Conservation (phyloP, 441 rosid genomes). For the Mallotus repandus region DNA sequence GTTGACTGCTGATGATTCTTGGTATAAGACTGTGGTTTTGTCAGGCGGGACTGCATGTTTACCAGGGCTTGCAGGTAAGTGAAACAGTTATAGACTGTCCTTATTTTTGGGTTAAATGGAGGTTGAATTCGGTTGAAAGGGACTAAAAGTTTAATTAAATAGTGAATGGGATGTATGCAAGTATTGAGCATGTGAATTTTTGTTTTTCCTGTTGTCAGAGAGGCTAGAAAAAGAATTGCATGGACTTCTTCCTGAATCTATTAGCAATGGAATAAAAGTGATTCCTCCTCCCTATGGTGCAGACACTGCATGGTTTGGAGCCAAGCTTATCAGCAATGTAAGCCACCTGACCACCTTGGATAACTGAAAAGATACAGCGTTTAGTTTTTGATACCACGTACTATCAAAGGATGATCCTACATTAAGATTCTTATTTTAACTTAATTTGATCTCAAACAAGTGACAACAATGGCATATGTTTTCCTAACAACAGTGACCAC, state of each 20-base stretch:
- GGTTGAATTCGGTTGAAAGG: not conserved
- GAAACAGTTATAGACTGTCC: not conserved
- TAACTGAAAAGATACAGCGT: not conserved
- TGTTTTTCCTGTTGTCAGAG: constrained; percentile 43
- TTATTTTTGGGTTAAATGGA: not conserved
- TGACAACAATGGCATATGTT: not conserved
- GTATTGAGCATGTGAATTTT: not conserved
- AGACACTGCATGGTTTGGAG: constrained; percentile 89
- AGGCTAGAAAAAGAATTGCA: constrained; percentile 81
- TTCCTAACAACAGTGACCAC: not conserved
- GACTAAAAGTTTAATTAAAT: not conserved
- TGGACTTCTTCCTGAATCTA: constrained; percentile 50
- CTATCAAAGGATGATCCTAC: not conserved
- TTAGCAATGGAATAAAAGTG: constrained; percentile 58
- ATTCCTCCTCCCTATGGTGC: constrained; percentile 65
- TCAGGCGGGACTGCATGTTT: constrained; percentile 81
- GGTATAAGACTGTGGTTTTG: constrained; percentile 89
- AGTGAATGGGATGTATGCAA: not conserved
- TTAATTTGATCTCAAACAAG: not conserved
- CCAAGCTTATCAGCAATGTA: constrained; percentile 81
- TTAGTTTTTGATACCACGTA: not conserved
- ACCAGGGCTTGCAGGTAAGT: constrained; percentile 78
- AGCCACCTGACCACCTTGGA: constrained; percentile 28
- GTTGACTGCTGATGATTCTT: constrained; percentile 57
- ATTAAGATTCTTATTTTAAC: not conserved